Evolutionary conservation across 805 yeast genomes (phyloP).

Genomic region (Kuraishia ogatae): DNA sequence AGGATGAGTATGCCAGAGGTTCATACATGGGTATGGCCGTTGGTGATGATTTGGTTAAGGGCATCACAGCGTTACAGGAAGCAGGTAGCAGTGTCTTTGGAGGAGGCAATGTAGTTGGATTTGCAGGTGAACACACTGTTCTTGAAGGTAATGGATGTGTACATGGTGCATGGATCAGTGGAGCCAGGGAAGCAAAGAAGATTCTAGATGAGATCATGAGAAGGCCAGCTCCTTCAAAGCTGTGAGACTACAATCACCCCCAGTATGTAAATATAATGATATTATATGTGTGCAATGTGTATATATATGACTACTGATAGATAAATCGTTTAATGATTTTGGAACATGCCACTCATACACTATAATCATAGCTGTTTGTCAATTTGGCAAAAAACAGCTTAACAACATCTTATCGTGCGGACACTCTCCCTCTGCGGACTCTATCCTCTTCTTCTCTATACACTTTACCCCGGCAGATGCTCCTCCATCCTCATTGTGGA

Average conservation of each 20-base stretch:
- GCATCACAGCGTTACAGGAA: constrained; percentile 22
- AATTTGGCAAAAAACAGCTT: too few species aligned
- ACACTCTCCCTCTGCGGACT: too few species aligned
- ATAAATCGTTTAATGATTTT: too few species aligned
- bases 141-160: constrained; percentile 49
- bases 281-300: neutral
- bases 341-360: too few species aligned
- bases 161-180: constrained; percentile 49
- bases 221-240: neutral
- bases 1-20: constrained; percentile 43
- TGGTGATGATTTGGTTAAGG: constrained; percentile 30
- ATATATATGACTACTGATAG: neutral
- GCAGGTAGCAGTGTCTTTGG: constrained; percentile 14
- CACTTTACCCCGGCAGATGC: too few species aligned
- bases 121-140: constrained; percentile 50
- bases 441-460: too few species aligned
- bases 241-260: neutral
- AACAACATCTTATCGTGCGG: too few species aligned
- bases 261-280: neutral
- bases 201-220: constrained; percentile 6
- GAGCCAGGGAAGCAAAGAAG: constrained; percentile 34
- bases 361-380: too few species aligned
- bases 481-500: too few species aligned
- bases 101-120: constrained; percentile 25
- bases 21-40: constrained; percentile 25